Evolutionary conservation across 108 stramenopile species (phyloP).

Genomic region (Cyclotella choctawhatcheeana): DNA sequence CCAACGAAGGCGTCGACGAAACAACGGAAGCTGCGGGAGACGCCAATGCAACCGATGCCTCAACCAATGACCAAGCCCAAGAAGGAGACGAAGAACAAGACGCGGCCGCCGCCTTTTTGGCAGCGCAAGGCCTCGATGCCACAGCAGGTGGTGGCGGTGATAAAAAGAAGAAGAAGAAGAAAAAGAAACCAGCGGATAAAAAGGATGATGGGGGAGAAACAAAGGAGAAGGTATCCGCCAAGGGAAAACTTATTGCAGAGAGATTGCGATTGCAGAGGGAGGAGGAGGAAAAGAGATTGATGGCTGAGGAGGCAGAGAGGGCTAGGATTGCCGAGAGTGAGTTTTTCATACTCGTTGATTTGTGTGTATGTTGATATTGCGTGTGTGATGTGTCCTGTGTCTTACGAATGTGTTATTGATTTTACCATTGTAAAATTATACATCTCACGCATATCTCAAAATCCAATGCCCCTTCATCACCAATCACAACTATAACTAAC

Average conservation of each 20-base stretch:
- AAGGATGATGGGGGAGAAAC: conserved; percentile 60
- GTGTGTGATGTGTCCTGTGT: neutral
- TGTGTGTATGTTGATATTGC: neutral
- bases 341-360: neutral
- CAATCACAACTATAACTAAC: neutral
- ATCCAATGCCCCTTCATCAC: no score
- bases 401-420: neutral
- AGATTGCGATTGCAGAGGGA: conserved; percentile 87
- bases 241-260: conserved; percentile 85
- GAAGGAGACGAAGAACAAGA: conserved; percentile 41
- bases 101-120: conserved; percentile 88
- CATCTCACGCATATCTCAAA: neutral
- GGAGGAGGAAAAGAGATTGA: conserved; percentile 77
- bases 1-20: conserved; percentile 6
- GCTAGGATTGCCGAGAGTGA: conserved; percentile 71
- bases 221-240: conserved; percentile 69
- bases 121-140: conserved; percentile 66
- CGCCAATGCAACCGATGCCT: conserved; percentile 22
- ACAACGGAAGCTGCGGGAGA: conserved; percentile 18
- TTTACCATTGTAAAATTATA: neutral
- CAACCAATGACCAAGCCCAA: conserved; percentile 1
- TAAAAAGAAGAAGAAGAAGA: conserved; percentile 86
- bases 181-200: conserved; percentile 64
- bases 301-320: conserved; percentile 81
- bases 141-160: conserved; percentile 55